Conservation (phyloP, 768 basidiomycete genomes). For the Russula sp. region DNA sequence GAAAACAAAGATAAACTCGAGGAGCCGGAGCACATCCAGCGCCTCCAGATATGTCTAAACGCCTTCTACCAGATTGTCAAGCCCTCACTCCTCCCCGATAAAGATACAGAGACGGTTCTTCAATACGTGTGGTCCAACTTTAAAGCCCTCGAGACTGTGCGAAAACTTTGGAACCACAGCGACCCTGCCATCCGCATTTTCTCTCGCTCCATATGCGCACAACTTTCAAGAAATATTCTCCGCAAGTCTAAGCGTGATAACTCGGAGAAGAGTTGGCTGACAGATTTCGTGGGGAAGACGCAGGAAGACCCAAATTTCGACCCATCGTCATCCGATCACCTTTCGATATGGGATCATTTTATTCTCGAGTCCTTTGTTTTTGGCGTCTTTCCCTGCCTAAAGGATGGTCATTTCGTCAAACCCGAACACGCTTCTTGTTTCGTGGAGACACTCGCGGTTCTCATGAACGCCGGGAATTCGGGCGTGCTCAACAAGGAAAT, state of each 20-base stretch:
- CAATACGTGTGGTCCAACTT: neutral
- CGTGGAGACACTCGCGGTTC: constrained; percentile 14
- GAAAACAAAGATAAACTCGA: neutral
- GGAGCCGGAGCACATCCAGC: neutral
- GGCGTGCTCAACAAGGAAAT: neutral
- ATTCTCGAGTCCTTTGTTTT: neutral
- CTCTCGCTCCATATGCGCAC: neutral
- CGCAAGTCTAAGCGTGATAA: neutral
- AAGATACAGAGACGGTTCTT: neutral
- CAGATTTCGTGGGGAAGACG: neutral
- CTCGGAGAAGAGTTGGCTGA: neutral
- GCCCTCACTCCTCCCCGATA: neutral
- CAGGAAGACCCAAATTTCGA: neutral
- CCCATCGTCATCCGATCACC: too few relatives aligned
- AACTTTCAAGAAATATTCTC: neutral
- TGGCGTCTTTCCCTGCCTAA: neutral
- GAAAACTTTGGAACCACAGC: neutral
- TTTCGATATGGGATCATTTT: neutral
- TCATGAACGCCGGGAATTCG: neutral
- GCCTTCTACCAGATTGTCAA: constrained; percentile 1
- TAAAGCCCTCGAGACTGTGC: neutral
- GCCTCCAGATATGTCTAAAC: neutral
- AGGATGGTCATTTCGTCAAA: too few relatives aligned
- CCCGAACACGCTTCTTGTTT: neutral
- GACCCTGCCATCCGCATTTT: neutral